These are phyloP conservation scores for Phytophthora pluvialis DNA, from an alignment of 352 stramenopile species.

Conservation along the genomic window DNA sequence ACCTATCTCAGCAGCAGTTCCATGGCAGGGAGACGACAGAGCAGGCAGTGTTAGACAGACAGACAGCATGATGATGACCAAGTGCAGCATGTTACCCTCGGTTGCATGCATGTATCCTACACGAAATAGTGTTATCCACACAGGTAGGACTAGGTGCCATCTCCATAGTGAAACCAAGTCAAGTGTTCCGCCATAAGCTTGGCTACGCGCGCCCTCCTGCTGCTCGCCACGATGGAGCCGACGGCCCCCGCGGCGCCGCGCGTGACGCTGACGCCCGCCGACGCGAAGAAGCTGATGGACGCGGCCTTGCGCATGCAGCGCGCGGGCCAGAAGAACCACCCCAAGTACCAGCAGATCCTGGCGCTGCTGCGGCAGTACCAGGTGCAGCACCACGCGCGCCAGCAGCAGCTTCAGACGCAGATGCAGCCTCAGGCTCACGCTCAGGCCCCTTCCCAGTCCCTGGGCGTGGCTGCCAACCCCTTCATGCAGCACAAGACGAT, in stretches of 20 bases:
- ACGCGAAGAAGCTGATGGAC: constrained; percentile 88
- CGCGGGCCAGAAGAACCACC: constrained; percentile 76
- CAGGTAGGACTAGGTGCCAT: not conserved
- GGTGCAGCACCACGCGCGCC: constrained; percentile 43
- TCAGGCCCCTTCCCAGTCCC: constrained; percentile 10
- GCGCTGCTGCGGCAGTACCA: constrained; percentile 81
- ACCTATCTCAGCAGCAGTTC: constrained; percentile 14
- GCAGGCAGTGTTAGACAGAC: constrained; percentile 29
- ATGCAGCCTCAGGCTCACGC: constrained; percentile 7
- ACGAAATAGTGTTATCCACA: constrained; percentile 9
- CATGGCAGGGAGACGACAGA: constrained; percentile 24
- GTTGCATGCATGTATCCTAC: constrained; percentile 9
- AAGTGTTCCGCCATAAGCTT: constrained; percentile 5
- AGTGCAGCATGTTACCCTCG: constrained; percentile 20
- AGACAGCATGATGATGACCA: constrained; percentile 16
- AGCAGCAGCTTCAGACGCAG: constrained; percentile 36
- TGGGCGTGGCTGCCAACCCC: constrained; percentile 62
- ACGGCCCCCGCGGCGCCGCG: constrained; percentile 11
- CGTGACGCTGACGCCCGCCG: constrained; percentile 55
- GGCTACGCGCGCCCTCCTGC: not conserved
- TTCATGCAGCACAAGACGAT: constrained; percentile 71
- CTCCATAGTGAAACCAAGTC: constrained; percentile 17
- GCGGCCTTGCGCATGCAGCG: constrained; percentile 82
- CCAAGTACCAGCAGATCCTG: constrained; percentile 89
- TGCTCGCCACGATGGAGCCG: constrained; percentile 22